phyloP scores from a whole-genome alignment of 2,329 filamentous ascomycete species.

The Pseudogymnoascus sp. region DNA sequence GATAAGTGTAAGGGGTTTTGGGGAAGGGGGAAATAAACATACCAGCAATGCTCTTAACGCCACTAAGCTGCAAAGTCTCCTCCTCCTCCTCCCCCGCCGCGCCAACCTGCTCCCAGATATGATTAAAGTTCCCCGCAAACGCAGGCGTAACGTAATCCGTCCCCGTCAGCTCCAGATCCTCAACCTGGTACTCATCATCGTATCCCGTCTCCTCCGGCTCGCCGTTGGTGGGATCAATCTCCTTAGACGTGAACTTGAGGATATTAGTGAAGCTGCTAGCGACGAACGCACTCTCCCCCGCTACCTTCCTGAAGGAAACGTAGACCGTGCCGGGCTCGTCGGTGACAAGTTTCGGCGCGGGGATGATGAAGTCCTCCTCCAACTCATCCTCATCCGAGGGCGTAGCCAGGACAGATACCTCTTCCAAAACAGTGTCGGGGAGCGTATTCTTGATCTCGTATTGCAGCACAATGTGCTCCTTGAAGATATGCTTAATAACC shows the following conservation, averaged over 20 bases:
- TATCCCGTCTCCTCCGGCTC: conserved; percentile 90
- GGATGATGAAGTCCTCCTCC: conserved; percentile 91
- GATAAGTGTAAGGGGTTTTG: neutral
- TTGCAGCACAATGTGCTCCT: conserved; percentile 90
- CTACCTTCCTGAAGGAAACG: conserved; percentile 81
- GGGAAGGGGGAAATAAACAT: conserved; percentile 26
- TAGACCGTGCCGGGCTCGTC: conserved; percentile 91
- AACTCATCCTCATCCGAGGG: conserved; percentile 73
- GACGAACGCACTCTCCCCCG: conserved; percentile 68
- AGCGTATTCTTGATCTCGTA: conserved; percentile 98
- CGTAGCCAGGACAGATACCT: conserved; percentile 74
- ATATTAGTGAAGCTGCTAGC: conserved; percentile 79
- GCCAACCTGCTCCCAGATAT: conserved; percentile 89
- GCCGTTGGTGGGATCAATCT: conserved; percentile 89
- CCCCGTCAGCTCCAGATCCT: conserved; percentile 81
- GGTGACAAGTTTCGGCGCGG: conserved; percentile 69
- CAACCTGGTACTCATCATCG: conserved; percentile 95
- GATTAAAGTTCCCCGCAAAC: conserved; percentile 90
- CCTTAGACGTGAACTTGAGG: conserved; percentile 95
- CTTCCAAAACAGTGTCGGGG: conserved; percentile 79
- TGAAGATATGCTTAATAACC: conserved; percentile 95
- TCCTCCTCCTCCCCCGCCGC: conserved; percentile 82
- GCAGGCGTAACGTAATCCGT: conserved; percentile 91
- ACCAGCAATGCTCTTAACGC: conserved; percentile 89
- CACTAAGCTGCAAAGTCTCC: conserved; percentile 81